phyloP scores from a whole-genome alignment of 768 basidiomycete species.

The Tylopilus vinaceipallidus region DNA sequence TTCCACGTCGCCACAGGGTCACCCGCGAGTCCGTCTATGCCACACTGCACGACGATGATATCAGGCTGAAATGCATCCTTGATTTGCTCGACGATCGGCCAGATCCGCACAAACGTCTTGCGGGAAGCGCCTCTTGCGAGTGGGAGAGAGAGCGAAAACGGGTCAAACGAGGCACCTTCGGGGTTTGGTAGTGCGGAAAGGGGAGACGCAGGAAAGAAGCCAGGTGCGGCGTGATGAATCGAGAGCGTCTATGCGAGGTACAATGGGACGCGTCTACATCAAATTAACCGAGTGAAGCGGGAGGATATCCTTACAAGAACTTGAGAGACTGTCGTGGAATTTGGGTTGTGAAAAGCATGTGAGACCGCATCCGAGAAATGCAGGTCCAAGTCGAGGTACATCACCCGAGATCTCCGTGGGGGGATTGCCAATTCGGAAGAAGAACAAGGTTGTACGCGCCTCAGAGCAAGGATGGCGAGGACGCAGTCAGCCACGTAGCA shows the following conservation, averaged over 20 bases:
- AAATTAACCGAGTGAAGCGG: not conserved
- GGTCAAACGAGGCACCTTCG: conserved; percentile 39
- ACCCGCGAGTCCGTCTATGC: conserved; percentile 81
- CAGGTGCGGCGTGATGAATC: conserved; percentile 77
- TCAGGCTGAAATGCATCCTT: conserved; percentile 67
- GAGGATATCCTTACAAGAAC: conserved; percentile 40
- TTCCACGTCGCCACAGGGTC: conserved; percentile 79
- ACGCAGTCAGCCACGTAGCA: conserved; percentile 94
- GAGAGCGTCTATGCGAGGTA: conserved; percentile 60
- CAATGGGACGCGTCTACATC: not conserved
- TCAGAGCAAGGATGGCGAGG: conserved; percentile 74
- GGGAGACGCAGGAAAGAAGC: conserved; percentile 76
- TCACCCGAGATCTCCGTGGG: conserved; percentile 53
- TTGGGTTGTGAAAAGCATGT: conserved; percentile 59
- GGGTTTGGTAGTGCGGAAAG: conserved; percentile 46
- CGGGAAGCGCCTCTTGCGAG: conserved; percentile 69
- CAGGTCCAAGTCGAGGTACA: conserved; percentile 92
- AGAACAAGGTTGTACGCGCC: conserved; percentile 33
- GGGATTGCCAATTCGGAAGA: conserved; percentile 8
- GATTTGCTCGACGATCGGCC: conserved; percentile 61
- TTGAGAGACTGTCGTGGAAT: conserved; percentile 37
- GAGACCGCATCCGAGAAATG: conserved; percentile 91
- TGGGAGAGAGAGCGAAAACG: conserved; percentile 79
- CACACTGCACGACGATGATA: conserved; percentile 81
- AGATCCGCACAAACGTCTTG: conserved; percentile 60